phyloP scores from a whole-genome alignment of 805 yeast species.

The Zygotorulaspora sp. region DNA sequence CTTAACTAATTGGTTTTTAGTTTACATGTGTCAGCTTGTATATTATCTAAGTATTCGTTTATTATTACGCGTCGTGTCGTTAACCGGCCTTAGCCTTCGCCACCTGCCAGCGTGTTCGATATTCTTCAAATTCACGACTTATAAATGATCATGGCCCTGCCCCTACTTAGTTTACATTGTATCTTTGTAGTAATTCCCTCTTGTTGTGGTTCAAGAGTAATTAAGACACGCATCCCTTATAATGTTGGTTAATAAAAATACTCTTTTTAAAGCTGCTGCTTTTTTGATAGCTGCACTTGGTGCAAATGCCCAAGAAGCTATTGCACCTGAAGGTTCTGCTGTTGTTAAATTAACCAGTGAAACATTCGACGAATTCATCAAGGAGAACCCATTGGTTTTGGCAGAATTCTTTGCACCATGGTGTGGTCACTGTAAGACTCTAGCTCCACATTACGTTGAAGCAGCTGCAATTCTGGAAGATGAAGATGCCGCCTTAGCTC shows the following conservation, averaged over 20 bases:
- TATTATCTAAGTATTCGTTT: background rate
- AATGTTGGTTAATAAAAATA: constrained; percentile 11
- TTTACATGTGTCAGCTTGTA: too few species aligned
- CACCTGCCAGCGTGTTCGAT: constrained; percentile 15
- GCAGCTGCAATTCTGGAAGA: constrained; percentile 70
- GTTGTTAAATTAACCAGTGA: constrained; percentile 74
- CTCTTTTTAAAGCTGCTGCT: constrained; percentile 18
- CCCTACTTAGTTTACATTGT: too few species aligned
- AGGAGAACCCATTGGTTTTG: constrained; percentile 69
- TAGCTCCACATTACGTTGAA: constrained; percentile 73
- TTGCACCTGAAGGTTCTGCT: constrained; percentile 78
- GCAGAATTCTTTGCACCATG: constrained; percentile 94
- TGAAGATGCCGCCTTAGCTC: constrained; percentile 68
- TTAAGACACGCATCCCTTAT: background rate
- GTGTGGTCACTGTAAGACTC: constrained; percentile 94
- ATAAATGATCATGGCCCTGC: constrained; percentile 3
- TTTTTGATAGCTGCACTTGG: constrained; percentile 21
- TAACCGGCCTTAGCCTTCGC: constrained; percentile 3
- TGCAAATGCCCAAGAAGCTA: constrained; percentile 52
- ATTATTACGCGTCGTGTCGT: constrained; percentile 5
- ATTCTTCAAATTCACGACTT: background rate
- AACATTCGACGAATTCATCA: constrained; percentile 60
- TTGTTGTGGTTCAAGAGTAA: background rate
- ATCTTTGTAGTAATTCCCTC: background rate
- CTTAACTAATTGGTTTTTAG: too few species aligned